Evolutionary conservation across 2,329 filamentous ascomycete genomes (phyloP).

Genomic region (Ilyonectria mors-panacis): DNA sequence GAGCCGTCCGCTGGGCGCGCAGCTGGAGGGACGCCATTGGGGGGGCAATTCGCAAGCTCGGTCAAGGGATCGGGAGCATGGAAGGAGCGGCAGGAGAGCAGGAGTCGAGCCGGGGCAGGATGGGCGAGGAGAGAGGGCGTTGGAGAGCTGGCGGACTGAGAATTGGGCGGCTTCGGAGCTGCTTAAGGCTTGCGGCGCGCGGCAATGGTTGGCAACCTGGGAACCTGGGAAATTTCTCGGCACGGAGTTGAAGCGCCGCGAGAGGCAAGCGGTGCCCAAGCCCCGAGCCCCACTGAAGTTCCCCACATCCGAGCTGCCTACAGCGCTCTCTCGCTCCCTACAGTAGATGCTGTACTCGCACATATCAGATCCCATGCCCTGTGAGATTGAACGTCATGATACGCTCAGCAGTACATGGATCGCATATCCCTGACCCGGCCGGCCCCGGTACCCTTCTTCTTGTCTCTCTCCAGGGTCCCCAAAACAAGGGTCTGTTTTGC

Average conservation of each 20-base stretch:
- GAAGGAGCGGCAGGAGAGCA: conserved; percentile 1
- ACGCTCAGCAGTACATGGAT: conserved; percentile 13
- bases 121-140: conserved; percentile 7
- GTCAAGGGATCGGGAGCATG: conserved; percentile 13
- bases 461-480: background rate
- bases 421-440: conserved; percentile 15
- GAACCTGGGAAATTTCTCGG: conserved; percentile 43
- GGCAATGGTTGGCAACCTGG: conserved; percentile 34
- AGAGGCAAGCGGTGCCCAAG: conserved; percentile 32
- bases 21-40: conserved; percentile 54
- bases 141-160: conserved; percentile 13
- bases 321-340: background rate
- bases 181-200: conserved; percentile 42
- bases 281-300: conserved; percentile 38
- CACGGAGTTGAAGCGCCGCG: conserved; percentile 48
- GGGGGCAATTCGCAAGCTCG: conserved; percentile 30
- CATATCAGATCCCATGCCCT: conserved; percentile 10
- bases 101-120: background rate
- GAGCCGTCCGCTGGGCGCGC: conserved; percentile 49
- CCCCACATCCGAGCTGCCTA: conserved; percentile 16
- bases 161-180: conserved; percentile 21
- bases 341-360: conserved; percentile 5
- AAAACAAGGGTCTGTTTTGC: background rate
- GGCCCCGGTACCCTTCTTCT: conserved; percentile 4
- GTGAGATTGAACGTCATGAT: conserved; percentile 16